Base-by-base conservation (phyloP, 345 rosid species). In the Sapria himalayana region DNA sequence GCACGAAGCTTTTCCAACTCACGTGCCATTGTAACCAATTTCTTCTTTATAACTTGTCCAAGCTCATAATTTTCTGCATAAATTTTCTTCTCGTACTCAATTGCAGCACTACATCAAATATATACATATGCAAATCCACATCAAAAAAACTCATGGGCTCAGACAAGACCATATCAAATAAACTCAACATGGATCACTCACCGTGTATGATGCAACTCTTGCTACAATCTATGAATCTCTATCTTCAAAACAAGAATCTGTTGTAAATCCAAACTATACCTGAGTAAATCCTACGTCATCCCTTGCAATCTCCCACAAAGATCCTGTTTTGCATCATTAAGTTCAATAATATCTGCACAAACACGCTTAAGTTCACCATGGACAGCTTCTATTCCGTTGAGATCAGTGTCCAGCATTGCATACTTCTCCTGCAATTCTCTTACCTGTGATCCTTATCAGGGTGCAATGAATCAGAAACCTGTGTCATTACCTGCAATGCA, bases 131-230 rank as follows among this genome's bases (percentile, higher is more conserved):
- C n/a, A n/a, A n/a, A n/a, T n/a, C n/a, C n/a, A n/a, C n/a, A n/a
- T n/a, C n/a, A n/a, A n/a, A n/a, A n/a, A n/a, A n/a, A n/a, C n/a
- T n/a, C n/a, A n/a, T n/a, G n/a, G n/a, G n/a, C n/a, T n/a, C n/a
- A n/a, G n/a, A n/a, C n/a, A n/a, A n/a, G n/a, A n/a, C n/a, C n/a
- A n/a, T n/a, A n/a, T n/a, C n/a, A n/a, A n/a, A n/a, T n/a, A n/a
- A n/a, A n/a, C n/a, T n/a, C n/a, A n/a, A n/a, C n/a, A n/a, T n/a
- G n/a, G n/a, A n/a, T n/a, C n/a, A n/a, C n/a, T 46, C 51, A 89
- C 94, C 94, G 67, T 10, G 92, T 91, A 13, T 76, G 93, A 49
- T 79, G 94, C 51, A 89, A 57, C 70, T 89, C 94, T 70, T 72
- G 91, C 58, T 71, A 81, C 54, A 74, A 66, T 50, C 49, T 76